These are phyloP conservation scores for Knufia fluminis DNA, from an alignment of 2,329 filamentous ascomycete species.

Conservation along the genomic window DNA sequence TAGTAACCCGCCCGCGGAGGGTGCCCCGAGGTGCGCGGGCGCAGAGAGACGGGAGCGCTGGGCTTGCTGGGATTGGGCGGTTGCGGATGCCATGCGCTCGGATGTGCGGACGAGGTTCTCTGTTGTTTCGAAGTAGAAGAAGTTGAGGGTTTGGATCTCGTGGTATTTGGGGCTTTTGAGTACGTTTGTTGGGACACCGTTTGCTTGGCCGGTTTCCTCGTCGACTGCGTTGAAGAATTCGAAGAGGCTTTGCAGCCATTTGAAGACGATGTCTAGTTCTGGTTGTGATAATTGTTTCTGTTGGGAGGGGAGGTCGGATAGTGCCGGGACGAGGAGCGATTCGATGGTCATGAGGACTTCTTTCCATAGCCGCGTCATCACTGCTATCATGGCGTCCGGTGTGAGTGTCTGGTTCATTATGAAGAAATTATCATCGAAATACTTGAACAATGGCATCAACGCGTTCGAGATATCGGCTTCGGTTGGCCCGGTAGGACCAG, in stretches of 20 bases:
- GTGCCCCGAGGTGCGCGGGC: constrained; percentile 43
- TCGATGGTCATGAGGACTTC: constrained; percentile 91
- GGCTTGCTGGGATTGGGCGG: constrained; percentile 65
- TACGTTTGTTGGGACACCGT: constrained; percentile 82
- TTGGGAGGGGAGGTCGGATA: constrained; percentile 86
- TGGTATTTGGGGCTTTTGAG: constrained; percentile 97
- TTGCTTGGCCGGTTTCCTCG: constrained; percentile 69
- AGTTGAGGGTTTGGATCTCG: constrained; percentile 90
- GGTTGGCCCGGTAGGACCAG: constrained; percentile 46
- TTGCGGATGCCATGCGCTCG: constrained; percentile 87
- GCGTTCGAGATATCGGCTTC: constrained; percentile 69
- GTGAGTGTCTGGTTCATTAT: constrained; percentile 98
- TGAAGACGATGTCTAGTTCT: constrained; percentile 89
- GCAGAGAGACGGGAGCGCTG: constrained; percentile 60
- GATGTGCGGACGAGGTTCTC: constrained; percentile 90
- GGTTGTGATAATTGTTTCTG: constrained; percentile 76
- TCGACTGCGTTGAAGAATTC: constrained; percentile 93
- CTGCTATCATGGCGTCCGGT: constrained; percentile 90
- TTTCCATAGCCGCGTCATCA: constrained; percentile 98
- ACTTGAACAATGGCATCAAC: constrained; percentile 74
- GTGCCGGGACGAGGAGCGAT: constrained; percentile 75
- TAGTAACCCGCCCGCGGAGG: constrained; percentile 41
- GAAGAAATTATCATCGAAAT: constrained; percentile 97
- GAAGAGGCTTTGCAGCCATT: constrained; percentile 84
- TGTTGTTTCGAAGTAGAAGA: constrained; percentile 94